phyloP scores from a whole-genome alignment of 371 early-diverging fungal genomes.

The Parasitella parasitica region DNA sequence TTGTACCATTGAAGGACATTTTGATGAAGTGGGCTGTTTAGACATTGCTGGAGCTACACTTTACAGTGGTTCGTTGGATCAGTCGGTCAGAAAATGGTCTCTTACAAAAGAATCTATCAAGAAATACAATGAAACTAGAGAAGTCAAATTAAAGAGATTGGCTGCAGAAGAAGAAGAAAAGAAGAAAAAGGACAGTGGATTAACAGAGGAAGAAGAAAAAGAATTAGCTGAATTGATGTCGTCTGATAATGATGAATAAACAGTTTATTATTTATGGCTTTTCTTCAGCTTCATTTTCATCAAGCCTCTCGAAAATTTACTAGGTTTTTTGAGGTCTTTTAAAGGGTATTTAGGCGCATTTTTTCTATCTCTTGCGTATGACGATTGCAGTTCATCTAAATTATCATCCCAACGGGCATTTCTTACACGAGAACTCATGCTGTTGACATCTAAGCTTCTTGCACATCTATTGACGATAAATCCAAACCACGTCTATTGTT shows the following conservation, averaged over 20 bases:
- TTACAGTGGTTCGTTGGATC: conserved; percentile 75
- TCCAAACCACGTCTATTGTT: conserved; percentile 19
- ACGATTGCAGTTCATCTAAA: conserved; percentile 32
- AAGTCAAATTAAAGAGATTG: conserved; percentile 9
- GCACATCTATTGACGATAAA: conserved; percentile 9
- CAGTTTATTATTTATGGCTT: neutral
- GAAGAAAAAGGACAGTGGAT: conserved; percentile 13
- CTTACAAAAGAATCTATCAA: conserved; percentile 41
- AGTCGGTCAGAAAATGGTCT: conserved; percentile 77
- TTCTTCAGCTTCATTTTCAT: conserved; percentile 15
- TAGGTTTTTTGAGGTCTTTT: conserved; percentile 10
- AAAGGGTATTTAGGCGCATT: conserved; percentile 37
- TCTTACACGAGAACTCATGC: conserved; percentile 30
- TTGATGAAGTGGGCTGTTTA: conserved; percentile 76
- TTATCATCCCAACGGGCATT: conserved; percentile 45
- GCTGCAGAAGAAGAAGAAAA: conserved; percentile 22
- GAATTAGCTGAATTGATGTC: conserved; percentile 81
- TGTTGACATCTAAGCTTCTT: conserved; percentile 5
- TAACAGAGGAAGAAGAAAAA: conserved; percentile 83
- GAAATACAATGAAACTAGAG: conserved; percentile 27
- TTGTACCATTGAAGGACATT: conserved; percentile 72
- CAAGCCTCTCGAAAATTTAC: conserved; percentile 14
- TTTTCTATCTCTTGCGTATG: conserved; percentile 31
- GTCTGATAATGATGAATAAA: conserved; percentile 40
- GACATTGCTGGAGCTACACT: conserved; percentile 52